Evolutionary conservation across 768 basidiomycete species (phyloP).

Genomic region (Psilocybe cubensis): DNA sequence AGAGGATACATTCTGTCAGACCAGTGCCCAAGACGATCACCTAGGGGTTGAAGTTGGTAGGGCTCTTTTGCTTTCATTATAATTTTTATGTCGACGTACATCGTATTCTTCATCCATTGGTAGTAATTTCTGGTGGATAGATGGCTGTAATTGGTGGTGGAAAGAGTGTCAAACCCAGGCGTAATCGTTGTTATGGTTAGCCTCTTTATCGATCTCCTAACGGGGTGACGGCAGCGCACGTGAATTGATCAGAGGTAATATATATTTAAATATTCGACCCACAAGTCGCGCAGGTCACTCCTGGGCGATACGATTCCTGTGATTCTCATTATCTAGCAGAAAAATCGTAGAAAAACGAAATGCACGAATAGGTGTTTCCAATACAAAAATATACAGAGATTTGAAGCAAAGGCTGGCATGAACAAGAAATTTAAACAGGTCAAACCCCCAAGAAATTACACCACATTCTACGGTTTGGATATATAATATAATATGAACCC

Average conservation of each 20-base stretch:
- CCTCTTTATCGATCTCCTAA: constrained; percentile 30
- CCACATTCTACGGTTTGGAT: too few species aligned
- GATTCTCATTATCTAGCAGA: too few species aligned
- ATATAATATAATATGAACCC: too few species aligned
- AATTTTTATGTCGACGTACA: constrained; percentile 44
- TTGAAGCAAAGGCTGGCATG: not conserved
- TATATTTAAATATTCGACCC: too few species aligned
- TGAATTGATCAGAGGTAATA: constrained; percentile 15
- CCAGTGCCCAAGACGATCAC: constrained; percentile 96
- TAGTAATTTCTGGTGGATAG: constrained; percentile 21
- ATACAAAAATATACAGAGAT: too few species aligned
- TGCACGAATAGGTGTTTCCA: too few species aligned
- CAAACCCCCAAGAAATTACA: not conserved
- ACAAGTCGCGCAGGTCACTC: too few species aligned
- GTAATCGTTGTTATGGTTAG: constrained; percentile 17
- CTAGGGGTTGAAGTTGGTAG: constrained; percentile 36
- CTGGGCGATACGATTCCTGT: too few species aligned
- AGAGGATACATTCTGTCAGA: constrained; percentile 97
- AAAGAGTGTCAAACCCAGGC: constrained; percentile 13
- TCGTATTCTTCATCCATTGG: constrained; percentile 99
- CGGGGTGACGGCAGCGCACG: constrained; percentile 3
- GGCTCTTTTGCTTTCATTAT: too few species aligned
- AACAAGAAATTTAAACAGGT: not conserved
- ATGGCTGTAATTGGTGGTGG: constrained; percentile 26
- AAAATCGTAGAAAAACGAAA: too few species aligned